phyloP scores from a whole-genome alignment of 306 rosid species.

The Castanopsis chinensis region DNA sequence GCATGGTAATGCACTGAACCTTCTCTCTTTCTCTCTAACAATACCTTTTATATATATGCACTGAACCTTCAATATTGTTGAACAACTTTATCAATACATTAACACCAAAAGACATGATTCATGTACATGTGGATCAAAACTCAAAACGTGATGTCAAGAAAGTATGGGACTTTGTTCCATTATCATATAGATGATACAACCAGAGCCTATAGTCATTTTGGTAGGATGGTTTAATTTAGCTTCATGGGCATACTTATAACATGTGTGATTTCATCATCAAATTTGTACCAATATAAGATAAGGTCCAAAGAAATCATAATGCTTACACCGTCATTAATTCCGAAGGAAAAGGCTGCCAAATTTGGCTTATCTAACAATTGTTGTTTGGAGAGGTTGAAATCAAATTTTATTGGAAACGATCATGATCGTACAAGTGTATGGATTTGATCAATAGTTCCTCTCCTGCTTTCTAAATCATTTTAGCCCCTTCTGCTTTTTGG shows the following conservation, averaged over 20 bases:
- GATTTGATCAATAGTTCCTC: background rate
- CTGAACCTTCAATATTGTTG: too few species aligned
- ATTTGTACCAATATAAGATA: background rate
- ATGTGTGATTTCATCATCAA: too few species aligned
- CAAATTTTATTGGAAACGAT: background rate
- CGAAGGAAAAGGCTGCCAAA: background rate
- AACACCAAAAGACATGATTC: background rate
- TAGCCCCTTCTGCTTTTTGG: background rate
- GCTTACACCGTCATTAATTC: background rate
- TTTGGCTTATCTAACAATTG: background rate
- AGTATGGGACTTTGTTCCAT: background rate
- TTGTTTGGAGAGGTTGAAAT: too few species aligned
- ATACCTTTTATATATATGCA: too few species aligned
- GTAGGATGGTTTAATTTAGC: background rate
- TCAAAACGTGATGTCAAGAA: too few species aligned
- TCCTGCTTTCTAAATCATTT: background rate
- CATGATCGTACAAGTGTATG: background rate
- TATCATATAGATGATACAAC: background rate
- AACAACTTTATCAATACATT: background rate
- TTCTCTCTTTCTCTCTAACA: background rate
- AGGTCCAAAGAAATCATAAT: background rate
- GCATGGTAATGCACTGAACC: background rate
- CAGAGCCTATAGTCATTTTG: too few species aligned
- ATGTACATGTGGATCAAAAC: too few species aligned
- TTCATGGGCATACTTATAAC: too few species aligned